Conservation (phyloP, 805 yeast species). For the Pichia pseudocactophila region DNA sequence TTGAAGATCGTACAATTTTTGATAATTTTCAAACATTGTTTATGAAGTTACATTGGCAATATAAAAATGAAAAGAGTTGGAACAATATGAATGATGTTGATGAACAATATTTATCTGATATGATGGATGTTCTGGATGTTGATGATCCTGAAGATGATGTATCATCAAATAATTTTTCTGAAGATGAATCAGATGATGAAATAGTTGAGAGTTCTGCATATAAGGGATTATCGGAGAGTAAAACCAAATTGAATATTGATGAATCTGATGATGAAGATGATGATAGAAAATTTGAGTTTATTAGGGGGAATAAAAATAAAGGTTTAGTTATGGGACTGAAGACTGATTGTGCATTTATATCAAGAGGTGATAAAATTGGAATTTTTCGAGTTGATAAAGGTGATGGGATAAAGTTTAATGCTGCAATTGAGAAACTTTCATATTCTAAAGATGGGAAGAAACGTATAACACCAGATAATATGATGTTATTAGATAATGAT, state of each 20-base stretch:
- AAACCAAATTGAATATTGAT: slow-evolving; percentile 14
- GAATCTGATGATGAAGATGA: slow-evolving; percentile 31
- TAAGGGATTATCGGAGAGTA: not conserved
- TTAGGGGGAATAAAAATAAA: slow-evolving; percentile 35
- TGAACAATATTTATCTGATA: slow-evolving; percentile 47
- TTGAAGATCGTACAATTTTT: slow-evolving; percentile 33
- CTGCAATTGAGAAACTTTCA: slow-evolving; percentile 57
- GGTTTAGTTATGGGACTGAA: slow-evolving; percentile 62
- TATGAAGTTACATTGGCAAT: slow-evolving; percentile 53
- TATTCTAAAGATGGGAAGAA: slow-evolving; percentile 38
- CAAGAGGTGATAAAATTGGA: slow-evolving; percentile 72
- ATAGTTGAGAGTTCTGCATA: slow-evolving; percentile 19
- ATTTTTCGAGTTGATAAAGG: slow-evolving; percentile 58
- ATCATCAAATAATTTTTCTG: slow-evolving; percentile 7
- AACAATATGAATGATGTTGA: slow-evolving; percentile 32
- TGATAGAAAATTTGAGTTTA: slow-evolving; percentile 7
- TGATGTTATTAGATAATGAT: slow-evolving; percentile 76
- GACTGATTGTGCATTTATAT: slow-evolving; percentile 68
- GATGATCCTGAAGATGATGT: slow-evolving; percentile 19
- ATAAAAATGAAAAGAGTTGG: slow-evolving; percentile 45
- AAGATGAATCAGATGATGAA: slow-evolving; percentile 30
- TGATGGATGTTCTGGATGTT: slow-evolving; percentile 33
- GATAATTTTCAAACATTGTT: slow-evolving; percentile 44
- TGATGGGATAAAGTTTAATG: slow-evolving; percentile 43
- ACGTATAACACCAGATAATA: slow-evolving; percentile 44